These are phyloP conservation scores for Pisolithus albus DNA, from an alignment of 768 basidiomycete species.

Conservation along the genomic window DNA sequence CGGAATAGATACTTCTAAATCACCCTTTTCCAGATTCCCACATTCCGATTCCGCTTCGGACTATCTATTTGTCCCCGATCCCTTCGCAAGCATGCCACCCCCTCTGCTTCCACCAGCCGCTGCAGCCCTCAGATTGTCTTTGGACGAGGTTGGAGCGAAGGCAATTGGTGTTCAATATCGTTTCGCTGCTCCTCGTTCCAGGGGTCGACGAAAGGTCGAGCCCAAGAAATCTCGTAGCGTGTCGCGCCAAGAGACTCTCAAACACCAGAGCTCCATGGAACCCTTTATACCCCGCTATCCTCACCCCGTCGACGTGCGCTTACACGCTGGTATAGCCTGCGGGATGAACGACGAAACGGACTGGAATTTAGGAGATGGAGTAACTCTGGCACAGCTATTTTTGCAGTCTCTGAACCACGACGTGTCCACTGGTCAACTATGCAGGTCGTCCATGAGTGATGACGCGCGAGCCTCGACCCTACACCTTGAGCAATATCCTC, in stretches of 20 bases:
- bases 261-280: slow-evolving; percentile 23
- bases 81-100: slow-evolving; percentile 26
- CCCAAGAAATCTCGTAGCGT: slow-evolving; percentile 10
- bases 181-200: slow-evolving; percentile 28
- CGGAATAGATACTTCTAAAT: slow-evolving; percentile 12
- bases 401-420: slow-evolving; percentile 22
- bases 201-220: slow-evolving; percentile 14
- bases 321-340: slow-evolving; percentile 4
- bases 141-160: slow-evolving; percentile 20
- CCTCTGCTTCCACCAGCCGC: slow-evolving; percentile 25
- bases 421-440: neutral
- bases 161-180: slow-evolving; percentile 25
- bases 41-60: slow-evolving; percentile 23
- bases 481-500: slow-evolving; percentile 14
- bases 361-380: slow-evolving; percentile 23
- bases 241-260: slow-evolving; percentile 17
- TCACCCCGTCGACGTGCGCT: slow-evolving; percentile 12
- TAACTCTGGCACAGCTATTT: slow-evolving; percentile 22
- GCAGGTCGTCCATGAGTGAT: neutral
- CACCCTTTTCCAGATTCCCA: slow-evolving; percentile 15
- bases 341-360: slow-evolving; percentile 9
- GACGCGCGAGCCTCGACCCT: slow-evolving; percentile 5
- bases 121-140: slow-evolving; percentile 21
- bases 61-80: slow-evolving; percentile 29
- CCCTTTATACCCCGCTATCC: slow-evolving; percentile 14